phyloP scores from a whole-genome alignment of 108 stramenopile species.

The Skeletonema marinoi region DNA sequence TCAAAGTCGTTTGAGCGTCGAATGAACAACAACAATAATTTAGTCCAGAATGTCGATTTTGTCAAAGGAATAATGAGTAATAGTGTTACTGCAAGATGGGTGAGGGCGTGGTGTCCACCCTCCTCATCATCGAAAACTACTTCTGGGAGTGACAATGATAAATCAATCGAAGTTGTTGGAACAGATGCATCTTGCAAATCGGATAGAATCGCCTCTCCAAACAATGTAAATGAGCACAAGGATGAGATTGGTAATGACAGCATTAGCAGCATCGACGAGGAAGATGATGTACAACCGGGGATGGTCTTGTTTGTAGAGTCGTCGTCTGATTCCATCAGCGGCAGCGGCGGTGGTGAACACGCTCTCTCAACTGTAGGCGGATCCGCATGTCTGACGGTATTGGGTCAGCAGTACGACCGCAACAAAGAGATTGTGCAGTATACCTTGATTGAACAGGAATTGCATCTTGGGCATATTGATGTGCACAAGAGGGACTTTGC shows the following conservation, averaged over 20 bases:
- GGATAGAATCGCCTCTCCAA: not conserved
- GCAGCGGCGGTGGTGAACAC: not conserved
- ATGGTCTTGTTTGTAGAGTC: slow-evolving; percentile 28
- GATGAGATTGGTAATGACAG: not conserved
- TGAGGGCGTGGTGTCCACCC: slow-evolving; percentile 43
- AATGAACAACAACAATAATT: not conserved
- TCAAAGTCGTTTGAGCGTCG: not conserved
- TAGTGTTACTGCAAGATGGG: slow-evolving; percentile 1
- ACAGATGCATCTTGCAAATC: not conserved
- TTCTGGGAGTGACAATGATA: not conserved
- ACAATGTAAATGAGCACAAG: not conserved
- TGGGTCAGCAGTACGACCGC: slow-evolving; percentile 33
- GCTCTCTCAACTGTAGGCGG: not conserved
- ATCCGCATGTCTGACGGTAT: slow-evolving; percentile 22
- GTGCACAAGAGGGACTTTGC: slow-evolving; percentile 43
- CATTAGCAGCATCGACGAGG: not conserved
- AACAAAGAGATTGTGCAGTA: slow-evolving; percentile 32
- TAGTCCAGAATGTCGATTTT: not conserved
- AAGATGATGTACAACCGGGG: slow-evolving; percentile 32
- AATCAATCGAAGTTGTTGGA: not conserved
- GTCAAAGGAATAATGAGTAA: not conserved
- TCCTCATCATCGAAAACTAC: not conserved
- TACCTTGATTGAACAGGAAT: slow-evolving; percentile 20
- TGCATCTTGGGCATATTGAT: slow-evolving; percentile 33
- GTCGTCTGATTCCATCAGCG: not conserved